These are phyloP conservation scores for Mycoemilia scoparia DNA, from an alignment of 192 early-diverging fungal species.

Conservation along the genomic window DNA sequence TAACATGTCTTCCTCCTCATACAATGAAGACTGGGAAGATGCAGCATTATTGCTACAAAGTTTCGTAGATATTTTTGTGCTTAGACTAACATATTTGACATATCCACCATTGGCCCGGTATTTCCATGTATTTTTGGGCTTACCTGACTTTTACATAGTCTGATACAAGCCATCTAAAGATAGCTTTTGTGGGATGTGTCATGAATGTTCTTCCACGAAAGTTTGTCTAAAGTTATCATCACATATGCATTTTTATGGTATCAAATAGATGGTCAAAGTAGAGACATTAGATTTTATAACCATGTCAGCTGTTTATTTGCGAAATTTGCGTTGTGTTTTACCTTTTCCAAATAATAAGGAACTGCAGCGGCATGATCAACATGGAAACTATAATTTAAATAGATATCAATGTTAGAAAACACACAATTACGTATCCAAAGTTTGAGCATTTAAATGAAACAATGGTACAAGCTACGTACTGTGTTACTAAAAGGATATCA, in stretches of 20 bases:
- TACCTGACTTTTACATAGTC: constrained; percentile 93
- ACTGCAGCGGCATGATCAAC: constrained; percentile 92
- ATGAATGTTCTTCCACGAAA: constrained; percentile 95
- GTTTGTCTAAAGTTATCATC: too few relatives aligned
- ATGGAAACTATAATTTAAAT: too few relatives aligned
- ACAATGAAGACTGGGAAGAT: constrained; percentile 60
- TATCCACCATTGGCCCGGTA: constrained; percentile 9
- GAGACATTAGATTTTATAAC: background rate
- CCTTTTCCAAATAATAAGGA: constrained; percentile 94
- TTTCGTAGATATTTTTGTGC: constrained; percentile 1
- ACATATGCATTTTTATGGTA: constrained; percentile 3
- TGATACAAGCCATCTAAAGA: constrained; percentile 87
- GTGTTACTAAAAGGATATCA: constrained; percentile 83
- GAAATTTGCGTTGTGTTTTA: too few relatives aligned
- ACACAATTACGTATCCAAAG: background rate
- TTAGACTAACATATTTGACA: background rate
- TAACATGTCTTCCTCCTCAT: constrained; percentile 73
- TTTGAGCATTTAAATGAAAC: background rate
- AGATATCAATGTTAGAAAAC: constrained; percentile 20
- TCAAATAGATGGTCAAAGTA: background rate
- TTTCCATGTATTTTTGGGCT: too few relatives aligned
- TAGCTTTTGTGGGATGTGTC: constrained; percentile 98
- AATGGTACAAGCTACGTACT: background rate
- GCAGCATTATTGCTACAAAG: constrained; percentile 15
- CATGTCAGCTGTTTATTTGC: constrained; percentile 6